Evolutionary conservation across 495 filamentous ascomycete genomes (phyloP).

Genomic region (Hyaloscypha bicolor): DNA sequence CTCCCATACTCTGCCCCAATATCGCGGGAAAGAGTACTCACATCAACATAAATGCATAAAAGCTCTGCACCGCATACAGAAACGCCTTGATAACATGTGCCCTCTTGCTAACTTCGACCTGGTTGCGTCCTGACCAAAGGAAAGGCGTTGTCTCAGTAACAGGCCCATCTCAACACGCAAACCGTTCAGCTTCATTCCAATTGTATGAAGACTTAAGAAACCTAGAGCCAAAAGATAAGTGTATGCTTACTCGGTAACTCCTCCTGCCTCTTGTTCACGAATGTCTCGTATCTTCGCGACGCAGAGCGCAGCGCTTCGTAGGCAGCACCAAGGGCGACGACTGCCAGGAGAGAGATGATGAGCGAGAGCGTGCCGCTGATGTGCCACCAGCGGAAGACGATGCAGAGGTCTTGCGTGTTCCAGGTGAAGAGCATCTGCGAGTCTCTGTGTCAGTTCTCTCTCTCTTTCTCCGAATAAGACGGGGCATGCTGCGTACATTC

Average conservation of each 20-base stretch:
- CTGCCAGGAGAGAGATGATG: constrained; percentile 75
- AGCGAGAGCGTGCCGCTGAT: constrained; percentile 71
- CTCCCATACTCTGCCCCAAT: neutral
- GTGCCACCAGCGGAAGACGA: constrained; percentile 92
- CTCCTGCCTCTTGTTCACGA: constrained; percentile 53
- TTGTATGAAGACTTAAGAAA: constrained; percentile 6
- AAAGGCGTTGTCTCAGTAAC: constrained; percentile 58
- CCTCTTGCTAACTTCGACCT: constrained; percentile 53
- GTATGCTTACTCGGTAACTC: constrained; percentile 55
- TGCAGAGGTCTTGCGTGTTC: constrained; percentile 89
- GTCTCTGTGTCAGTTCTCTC: constrained; percentile 7
- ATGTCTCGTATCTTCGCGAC: constrained; percentile 75
- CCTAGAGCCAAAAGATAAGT: constrained; percentile 1
- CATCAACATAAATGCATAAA: constrained; percentile 99
- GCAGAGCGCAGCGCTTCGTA: constrained; percentile 86
- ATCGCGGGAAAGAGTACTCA: constrained; percentile 53
- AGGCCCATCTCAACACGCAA: constrained; percentile 17
- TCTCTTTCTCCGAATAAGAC: constrained; percentile 7
- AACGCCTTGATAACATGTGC: constrained; percentile 77
- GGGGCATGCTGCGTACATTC: constrained; percentile 59
- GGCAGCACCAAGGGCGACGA: constrained; percentile 80
- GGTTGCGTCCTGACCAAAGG: constrained; percentile 55
- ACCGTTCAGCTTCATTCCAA: constrained; percentile 27
- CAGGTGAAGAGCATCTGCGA: constrained; percentile 95
- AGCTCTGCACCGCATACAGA: constrained; percentile 92